Base-by-base conservation (phyloP, 2,329 filamentous ascomycete species). In the Aspergillus japonicus region DNA sequence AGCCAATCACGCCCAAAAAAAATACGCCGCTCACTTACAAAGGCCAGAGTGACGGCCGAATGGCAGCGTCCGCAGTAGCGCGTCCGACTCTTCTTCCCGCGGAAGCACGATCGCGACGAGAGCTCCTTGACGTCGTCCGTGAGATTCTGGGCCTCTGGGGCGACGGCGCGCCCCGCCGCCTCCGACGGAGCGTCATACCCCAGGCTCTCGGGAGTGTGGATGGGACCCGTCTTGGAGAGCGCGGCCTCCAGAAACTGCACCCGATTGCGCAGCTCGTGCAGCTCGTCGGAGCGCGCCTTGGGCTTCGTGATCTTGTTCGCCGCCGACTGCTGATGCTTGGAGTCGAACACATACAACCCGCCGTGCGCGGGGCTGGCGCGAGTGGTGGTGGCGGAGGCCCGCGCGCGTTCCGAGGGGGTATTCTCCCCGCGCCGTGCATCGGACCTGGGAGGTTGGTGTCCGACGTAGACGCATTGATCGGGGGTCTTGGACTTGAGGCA, bases 391-490 rank as follows among this genome's bases (percentile, higher is more conserved):
- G 21, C 57, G 16, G 64, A 50, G 12, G 31, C 35, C 24, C 55
- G 58, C 12, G 42, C 52, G 5, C 50, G 59, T 8, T 60, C 58
- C 31, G 61, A 48, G 21, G 60, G 29, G 29, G 56, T 54, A 54
- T 39, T 57, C 3, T 16, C 56, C 26, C 39, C 50, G 33, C 54
- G 57, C 10, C 39, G 39, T 8, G 39, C 39, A 2, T 29, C 59
- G 33, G 24, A 50, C 19, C 1, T 59, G 61, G 16, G 66, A 50
- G 11, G 57, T 51, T 64, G 60, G 2, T 66, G 52, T 47, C 70
- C 73, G 8, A 77, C 70, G 66, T 86, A 88, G 1, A 83, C 78
- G 66, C 87, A 89, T 21, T 77, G 77, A 5, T 80, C 77, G 47
- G 67, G 67, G 4, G 81, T 83, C 63, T 81, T 77, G 33, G 82